Evolutionary conservation across 2,329 filamentous ascomycete genomes (phyloP), one percentile per base, ranked within the genome.

Genomic region (Tolypocladium nubicola): DNA sequence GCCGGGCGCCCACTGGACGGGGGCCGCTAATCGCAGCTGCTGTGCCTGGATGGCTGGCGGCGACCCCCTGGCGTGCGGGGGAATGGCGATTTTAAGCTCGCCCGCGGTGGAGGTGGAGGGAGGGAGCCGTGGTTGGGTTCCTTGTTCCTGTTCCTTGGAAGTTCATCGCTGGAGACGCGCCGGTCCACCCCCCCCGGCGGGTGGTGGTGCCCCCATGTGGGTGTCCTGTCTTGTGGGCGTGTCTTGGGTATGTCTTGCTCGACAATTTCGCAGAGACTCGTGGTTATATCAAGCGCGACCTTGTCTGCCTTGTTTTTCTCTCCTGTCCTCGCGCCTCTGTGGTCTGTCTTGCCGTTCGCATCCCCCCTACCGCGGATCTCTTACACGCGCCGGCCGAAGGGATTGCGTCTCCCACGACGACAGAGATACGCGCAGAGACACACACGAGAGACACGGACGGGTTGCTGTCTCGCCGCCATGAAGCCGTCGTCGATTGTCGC

Each of bases 401-500:
- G 13, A 38, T 8, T 3, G 37, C 2, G 37, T 38, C 37, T 19
- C 19, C 26, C 43, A 19, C 13, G 23, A 26, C 26, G 13, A 6
- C 7, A 47, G 14, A 47, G 7, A 33, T 5, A 33, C 30, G 23
- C 13, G 16, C 13, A 19, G 23, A 16, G 26, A 33, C 14, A 33
- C 16, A 33, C 14, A 6, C 23, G 13, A 19, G 5, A 49, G 45
- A 13, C 23, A 47, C 43, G n/a, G 16, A 2, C 30, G 14, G 50
- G 38, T 47, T 49, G 35, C 35, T 45, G 13, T 55, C 49, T 54
- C 40, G 52, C 40, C 60, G 65, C 40, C 59, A 74, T 74, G 71
- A 73, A 70, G 70, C 63, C 66, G 52, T 58, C 64, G 43, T 64
- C 66, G 41, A 54, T 73, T 43, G 61, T 70, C 38, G 67, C 66